phyloP scores from a whole-genome alignment of 2,329 filamentous ascomycete genomes.

The Fusarium sp. region DNA sequence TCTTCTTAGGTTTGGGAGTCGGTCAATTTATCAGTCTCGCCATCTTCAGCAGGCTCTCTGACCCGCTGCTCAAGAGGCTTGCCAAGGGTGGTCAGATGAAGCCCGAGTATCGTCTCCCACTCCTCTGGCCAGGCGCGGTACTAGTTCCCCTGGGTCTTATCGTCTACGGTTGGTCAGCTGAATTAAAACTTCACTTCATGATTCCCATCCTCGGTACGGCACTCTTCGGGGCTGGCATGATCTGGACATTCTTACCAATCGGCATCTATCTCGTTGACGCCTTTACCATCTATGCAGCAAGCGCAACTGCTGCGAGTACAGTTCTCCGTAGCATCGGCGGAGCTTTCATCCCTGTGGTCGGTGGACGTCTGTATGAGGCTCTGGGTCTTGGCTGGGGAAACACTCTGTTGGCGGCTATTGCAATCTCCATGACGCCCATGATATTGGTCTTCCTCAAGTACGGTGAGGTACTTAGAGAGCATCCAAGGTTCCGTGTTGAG shows the following conservation, averaged over 20 bases:
- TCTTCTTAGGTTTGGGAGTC: constrained; percentile 61
- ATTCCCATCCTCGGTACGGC: constrained; percentile 65
- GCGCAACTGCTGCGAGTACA: constrained; percentile 38
- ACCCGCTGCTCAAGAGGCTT: constrained; percentile 23
- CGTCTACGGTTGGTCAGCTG: constrained; percentile 66
- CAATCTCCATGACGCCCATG: constrained; percentile 28
- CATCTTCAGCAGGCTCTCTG: constrained; percentile 19
- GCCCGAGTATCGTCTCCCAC: constrained; percentile 61
- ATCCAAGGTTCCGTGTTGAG: too few species aligned
- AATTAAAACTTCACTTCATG: constrained; percentile 62
- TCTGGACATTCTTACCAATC: constrained; percentile 48
- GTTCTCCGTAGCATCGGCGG: constrained; percentile 48
- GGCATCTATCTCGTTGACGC: constrained; percentile 43
- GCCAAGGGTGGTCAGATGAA: not conserved
- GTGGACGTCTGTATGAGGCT: constrained; percentile 13
- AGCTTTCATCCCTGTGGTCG: constrained; percentile 27
- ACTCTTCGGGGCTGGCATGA: constrained; percentile 57
- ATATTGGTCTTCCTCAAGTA: constrained; percentile 29
- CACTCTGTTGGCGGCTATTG: constrained; percentile 24
- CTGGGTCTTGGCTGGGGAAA: constrained; percentile 35
- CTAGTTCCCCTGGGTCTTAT: constrained; percentile 64
- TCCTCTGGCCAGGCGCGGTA: constrained; percentile 63
- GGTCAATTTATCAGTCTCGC: constrained; percentile 45
- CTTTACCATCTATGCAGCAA: constrained; percentile 37
- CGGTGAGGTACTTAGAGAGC: constrained; percentile 19